A percentile compares a stretch with the other conserved stretches of the same genome.
Evolutionary conservation across 495 filamentous ascomycete genomes (phyloP).

Genomic region (Trichoderma reesei): DNA sequence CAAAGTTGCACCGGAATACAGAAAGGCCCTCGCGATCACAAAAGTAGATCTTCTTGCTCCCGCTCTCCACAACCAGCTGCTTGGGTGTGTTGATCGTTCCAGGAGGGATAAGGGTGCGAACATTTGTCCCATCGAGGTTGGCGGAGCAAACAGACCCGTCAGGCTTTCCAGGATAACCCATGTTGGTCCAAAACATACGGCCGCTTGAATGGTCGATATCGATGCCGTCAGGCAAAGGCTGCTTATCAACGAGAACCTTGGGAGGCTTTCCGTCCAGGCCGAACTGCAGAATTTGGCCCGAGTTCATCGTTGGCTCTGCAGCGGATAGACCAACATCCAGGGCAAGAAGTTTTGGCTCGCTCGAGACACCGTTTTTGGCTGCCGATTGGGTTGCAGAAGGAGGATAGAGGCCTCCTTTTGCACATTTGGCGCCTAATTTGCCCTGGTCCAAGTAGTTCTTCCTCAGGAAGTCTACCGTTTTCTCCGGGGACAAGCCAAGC

Average conservation of each 20-base stretch:
- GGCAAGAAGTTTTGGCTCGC: background rate
- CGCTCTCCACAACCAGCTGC: slow-evolving; percentile 30
- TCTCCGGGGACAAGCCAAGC: slow-evolving; percentile 20
- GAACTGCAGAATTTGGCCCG: background rate
- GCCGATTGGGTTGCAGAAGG: background rate
- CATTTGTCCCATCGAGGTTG: slow-evolving; percentile 22
- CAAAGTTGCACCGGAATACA: slow-evolving; percentile 30
- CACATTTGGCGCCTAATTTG: background rate
- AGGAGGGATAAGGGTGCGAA: slow-evolving; percentile 25
- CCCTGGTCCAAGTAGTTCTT: slow-evolving; percentile 18
- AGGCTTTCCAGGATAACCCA: slow-evolving; percentile 26
- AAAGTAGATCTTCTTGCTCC: slow-evolving; percentile 31
- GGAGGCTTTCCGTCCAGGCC: slow-evolving; percentile 19
- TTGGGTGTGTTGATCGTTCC: slow-evolving; percentile 40
- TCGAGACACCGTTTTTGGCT: background rate
- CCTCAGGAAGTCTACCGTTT: slow-evolving; percentile 29
- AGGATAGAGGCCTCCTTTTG: background rate
- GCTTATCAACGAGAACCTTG: slow-evolving; percentile 22
- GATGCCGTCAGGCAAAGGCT: slow-evolving; percentile 33
- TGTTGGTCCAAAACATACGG: slow-evolving; percentile 32
- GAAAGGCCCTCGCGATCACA: slow-evolving; percentile 40
- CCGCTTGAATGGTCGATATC: slow-evolving; percentile 22
- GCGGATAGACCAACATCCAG: background rate
- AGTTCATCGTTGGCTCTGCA: background rate
- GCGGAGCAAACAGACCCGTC: background rate